Evolutionary conservation across 495 filamentous ascomycete genomes (phyloP).

Genomic region (Mycothermus thermophilus): DNA sequence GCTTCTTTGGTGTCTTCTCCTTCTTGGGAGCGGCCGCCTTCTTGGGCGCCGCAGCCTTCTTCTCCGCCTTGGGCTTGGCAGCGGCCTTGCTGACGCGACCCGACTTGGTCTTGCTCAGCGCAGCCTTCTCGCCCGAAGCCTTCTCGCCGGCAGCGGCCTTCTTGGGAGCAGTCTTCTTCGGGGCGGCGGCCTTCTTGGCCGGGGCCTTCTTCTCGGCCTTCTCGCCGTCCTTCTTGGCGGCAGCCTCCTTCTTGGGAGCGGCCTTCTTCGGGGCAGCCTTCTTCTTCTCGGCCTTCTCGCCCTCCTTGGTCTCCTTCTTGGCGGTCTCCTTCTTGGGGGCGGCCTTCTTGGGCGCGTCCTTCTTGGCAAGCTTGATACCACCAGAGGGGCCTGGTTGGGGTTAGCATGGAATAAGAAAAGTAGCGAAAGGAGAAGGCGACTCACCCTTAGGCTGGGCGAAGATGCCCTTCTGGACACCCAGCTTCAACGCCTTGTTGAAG

Average conservation of each 20-base stretch:
- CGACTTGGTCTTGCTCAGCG: constrained; percentile 77
- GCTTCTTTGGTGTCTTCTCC: constrained; percentile 50
- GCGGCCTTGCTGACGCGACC: constrained; percentile 69
- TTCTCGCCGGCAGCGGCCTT: constrained; percentile 49
- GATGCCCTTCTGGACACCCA: constrained; percentile 76
- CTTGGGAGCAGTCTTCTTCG: background rate
- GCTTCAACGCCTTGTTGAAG: constrained; percentile 85
- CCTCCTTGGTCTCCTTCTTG: constrained; percentile 1
- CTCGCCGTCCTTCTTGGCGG: constrained; percentile 11
- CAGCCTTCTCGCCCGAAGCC: no score
- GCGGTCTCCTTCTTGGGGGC: constrained; percentile 12
- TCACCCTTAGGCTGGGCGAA: constrained; percentile 94
- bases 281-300: background rate
- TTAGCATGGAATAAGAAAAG: constrained; percentile 4
- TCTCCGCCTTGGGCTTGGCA: constrained; percentile 40
- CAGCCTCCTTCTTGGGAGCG: constrained; percentile 4
- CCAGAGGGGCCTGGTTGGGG: constrained; percentile 61
- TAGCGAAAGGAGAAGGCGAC: constrained; percentile 8
- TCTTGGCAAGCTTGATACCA: constrained; percentile 86
- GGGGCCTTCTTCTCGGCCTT: background rate
- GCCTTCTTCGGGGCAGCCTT: constrained; percentile 1
- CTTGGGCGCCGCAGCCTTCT: constrained; percentile 51
- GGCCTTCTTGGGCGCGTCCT: constrained; percentile 1
- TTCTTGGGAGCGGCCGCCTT: constrained; percentile 53
- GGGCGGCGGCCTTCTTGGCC: background rate